A percentile compares a stretch with the other conserved stretches of the same genome.
Evolutionary conservation across 352 stramenopile genomes (phyloP).

Genomic region (Pythium plurisporium): DNA sequence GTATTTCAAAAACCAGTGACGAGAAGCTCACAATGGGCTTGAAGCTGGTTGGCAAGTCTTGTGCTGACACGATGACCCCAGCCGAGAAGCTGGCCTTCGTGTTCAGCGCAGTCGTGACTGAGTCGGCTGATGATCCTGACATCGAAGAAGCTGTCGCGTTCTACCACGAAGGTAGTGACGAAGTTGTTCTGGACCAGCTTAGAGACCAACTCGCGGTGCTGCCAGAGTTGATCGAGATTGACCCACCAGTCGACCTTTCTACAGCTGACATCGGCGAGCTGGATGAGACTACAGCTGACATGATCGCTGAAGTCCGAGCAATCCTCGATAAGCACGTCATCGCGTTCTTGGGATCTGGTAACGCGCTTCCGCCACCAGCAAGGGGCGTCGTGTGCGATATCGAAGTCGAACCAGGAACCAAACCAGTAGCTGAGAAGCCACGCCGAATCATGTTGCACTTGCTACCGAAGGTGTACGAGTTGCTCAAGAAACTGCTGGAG

Average conservation of each 20-base stretch:
- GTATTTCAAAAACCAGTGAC: no score
- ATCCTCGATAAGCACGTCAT: neutral
- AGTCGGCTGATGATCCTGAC: neutral
- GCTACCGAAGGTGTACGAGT: constrained; percentile 9
- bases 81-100: neutral
- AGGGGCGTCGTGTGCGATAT: constrained; percentile 15
- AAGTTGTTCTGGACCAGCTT: neutral
- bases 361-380: constrained; percentile 12
- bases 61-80: no score
- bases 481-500: constrained; percentile 11
- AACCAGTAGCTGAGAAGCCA: constrained; percentile 6
- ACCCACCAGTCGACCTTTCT: neutral
- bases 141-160: neutral
- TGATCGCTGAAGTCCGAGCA: neutral
- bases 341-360: constrained; percentile 11
- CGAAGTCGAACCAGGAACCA: constrained; percentile 2
- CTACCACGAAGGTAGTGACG: constrained; percentile 2
- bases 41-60: no score
- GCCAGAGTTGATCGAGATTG: neutral
- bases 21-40: neutral
- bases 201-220: neutral
- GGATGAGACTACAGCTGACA: neutral
- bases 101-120: neutral
- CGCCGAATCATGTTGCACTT: constrained; percentile 2
- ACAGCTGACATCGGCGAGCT: constrained; percentile 15